These are phyloP conservation scores for Yarrowia sp. DNA, from an alignment of 805 yeast genomes.

Conservation along the genomic window DNA sequence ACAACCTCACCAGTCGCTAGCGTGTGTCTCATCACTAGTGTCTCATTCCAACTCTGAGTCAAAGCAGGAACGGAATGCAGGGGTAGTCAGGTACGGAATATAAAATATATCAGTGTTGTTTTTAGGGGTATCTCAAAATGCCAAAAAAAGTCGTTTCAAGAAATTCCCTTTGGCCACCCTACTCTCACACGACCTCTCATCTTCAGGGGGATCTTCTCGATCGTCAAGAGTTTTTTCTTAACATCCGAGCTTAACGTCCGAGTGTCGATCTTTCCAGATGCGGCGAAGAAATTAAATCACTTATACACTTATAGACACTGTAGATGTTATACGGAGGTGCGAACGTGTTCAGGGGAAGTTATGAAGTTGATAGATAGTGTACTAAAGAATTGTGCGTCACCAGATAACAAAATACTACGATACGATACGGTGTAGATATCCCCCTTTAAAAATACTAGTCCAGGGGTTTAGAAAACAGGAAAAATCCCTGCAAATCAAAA, in stretches of 20 bases:
- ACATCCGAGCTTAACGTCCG: not conserved
- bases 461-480: too few relatives aligned
- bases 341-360: too few relatives aligned
- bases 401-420: too few relatives aligned
- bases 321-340: too few relatives aligned
- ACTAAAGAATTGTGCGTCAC: too few relatives aligned
- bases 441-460: too few relatives aligned
- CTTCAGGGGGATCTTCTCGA: not conserved
- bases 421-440: too few relatives aligned
- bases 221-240: not conserved
- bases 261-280: not conserved
- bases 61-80: not conserved
- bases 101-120: too few relatives aligned
- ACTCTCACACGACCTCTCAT: not conserved
- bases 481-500: too few relatives aligned
- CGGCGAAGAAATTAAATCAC: not conserved
- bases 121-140: not conserved
- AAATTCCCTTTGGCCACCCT: too few relatives aligned
- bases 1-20: not conserved
- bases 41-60: slow-evolving; percentile 18
- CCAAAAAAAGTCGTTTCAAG: too few relatives aligned
- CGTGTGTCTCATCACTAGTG: not conserved
- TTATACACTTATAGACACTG: not conserved
- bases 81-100: not conserved
- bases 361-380: too few relatives aligned